Percentiles rank a stretch among this genome's conserved stretches.
These are phyloP conservation scores for Penicillium soppii DNA, from an alignment of 495 filamentous ascomycete genomes.

Conservation along the genomic window DNA sequence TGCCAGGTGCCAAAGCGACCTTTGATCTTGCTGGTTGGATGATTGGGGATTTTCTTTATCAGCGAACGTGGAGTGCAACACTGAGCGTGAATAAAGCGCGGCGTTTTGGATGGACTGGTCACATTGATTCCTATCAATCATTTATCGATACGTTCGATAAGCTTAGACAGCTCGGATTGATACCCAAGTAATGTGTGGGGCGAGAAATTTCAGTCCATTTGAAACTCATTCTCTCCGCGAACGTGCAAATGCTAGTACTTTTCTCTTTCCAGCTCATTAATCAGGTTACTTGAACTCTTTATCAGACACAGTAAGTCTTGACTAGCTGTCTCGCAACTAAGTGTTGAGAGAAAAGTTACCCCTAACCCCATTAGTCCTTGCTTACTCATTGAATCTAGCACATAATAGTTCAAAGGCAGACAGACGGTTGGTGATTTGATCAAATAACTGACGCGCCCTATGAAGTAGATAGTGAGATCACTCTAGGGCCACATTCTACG, in stretches of 20 bases:
- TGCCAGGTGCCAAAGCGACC: background rate
- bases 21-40: background rate
- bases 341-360: too few species aligned
- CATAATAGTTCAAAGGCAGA: background rate
- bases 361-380: background rate
- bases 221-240: background rate
- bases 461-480: background rate
- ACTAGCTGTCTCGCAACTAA: too few species aligned
- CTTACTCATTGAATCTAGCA: background rate
- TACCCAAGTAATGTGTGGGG: background rate
- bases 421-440: background rate
- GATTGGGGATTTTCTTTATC: background rate
- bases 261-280: background rate
- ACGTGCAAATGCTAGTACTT: background rate
- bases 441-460: too few species aligned
- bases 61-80: background rate
- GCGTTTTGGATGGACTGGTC: constrained; percentile 5
- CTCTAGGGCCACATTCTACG: background rate
- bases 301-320: too few species aligned
- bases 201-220: background rate
- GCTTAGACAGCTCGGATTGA: background rate
- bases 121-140: background rate
- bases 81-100: constrained; percentile 8
- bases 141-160: constrained; percentile 4
- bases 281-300: too few species aligned